phyloP scores from a whole-genome alignment of 345 rosid genomes.

The Erodium maritimum region DNA sequence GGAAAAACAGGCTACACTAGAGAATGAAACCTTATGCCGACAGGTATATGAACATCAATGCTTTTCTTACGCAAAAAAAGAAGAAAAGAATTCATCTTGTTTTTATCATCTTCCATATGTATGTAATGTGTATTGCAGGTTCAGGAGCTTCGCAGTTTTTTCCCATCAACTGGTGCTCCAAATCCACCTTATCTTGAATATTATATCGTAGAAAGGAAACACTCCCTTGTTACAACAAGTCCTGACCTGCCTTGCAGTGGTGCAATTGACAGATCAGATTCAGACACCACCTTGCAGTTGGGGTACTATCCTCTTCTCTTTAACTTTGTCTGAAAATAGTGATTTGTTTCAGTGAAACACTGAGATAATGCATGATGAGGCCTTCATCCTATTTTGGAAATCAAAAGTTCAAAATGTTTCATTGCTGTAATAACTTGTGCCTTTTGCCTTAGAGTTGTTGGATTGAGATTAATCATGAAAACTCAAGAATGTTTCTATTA shows the following conservation, averaged over 20 bases:
- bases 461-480: too few relatives aligned
- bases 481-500: too few relatives aligned
- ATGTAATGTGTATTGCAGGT: conserved; percentile 28
- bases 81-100: neutral
- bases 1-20: conserved; percentile 74
- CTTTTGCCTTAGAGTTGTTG: too few relatives aligned
- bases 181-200: conserved; percentile 41
- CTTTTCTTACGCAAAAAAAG: conserved; percentile 5
- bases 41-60: conserved; percentile 44
- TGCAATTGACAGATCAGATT: conserved; percentile 42
- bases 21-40: conserved; percentile 80
- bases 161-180: conserved; percentile 32
- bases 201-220: conserved; percentile 40
- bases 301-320: conserved; percentile 37
- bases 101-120: neutral
- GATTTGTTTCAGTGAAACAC: neutral
- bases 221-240: conserved; percentile 16
- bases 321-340: neutral
- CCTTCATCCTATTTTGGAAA: too few relatives aligned
- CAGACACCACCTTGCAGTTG: conserved; percentile 75
- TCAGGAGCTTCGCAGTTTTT: conserved; percentile 64
- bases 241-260: conserved; percentile 27
- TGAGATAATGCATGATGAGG: neutral
- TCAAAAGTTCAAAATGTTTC: too few relatives aligned
- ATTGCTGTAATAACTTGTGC: too few relatives aligned